phyloP scores from a whole-genome alignment of 2,329 filamentous ascomycete species.

The Alternaria triticimaculans region DNA sequence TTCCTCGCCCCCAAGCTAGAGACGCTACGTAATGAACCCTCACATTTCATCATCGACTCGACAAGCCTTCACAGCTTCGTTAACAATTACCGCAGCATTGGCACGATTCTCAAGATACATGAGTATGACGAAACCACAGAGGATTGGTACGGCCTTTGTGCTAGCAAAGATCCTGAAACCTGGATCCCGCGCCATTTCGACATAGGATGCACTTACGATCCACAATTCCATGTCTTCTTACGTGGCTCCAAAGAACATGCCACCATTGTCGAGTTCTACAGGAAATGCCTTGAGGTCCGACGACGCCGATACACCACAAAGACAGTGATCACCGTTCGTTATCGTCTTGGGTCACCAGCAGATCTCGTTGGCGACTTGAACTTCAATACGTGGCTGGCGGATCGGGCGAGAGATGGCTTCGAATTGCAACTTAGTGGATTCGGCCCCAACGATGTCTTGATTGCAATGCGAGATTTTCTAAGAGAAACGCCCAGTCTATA shows the following conservation, averaged over 20 bases:
- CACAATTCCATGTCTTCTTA: no score
- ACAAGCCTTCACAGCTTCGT: not conserved
- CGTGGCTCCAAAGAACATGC: no score
- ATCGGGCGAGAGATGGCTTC: not conserved
- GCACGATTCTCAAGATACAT: not conserved
- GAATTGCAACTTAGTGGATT: not conserved
- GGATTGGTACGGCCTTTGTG: not conserved
- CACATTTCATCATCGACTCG: not conserved
- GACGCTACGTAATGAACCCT: not conserved
- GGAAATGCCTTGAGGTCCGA: not conserved
- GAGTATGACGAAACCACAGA: not conserved
- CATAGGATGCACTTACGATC: not conserved
- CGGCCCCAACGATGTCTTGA: not conserved
- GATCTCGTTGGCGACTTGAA: not conserved
- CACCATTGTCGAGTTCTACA: not conserved
- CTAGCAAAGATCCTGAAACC: not conserved
- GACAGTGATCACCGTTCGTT: not conserved
- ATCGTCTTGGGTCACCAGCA: not conserved
- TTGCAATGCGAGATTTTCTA: not conserved
- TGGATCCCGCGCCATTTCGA: not conserved
- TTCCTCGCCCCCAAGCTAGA: not conserved
- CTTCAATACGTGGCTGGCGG: not conserved
- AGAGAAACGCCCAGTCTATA: accelerated
- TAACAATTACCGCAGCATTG: not conserved
- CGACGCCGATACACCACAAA: not conserved